Conservation (phyloP, 148 eudicot species). For the Limonium bicolor region DNA sequence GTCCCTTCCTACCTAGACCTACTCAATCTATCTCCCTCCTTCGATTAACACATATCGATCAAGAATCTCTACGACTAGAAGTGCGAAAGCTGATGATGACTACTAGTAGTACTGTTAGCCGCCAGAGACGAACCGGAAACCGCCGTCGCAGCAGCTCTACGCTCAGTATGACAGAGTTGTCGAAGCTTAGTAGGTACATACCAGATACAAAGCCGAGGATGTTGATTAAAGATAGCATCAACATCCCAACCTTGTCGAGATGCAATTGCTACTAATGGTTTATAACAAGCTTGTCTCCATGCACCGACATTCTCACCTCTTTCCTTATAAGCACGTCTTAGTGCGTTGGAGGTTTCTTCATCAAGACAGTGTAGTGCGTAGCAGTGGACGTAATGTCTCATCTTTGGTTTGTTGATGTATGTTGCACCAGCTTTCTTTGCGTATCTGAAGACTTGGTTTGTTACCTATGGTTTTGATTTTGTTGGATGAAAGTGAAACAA, state of each 20-base stretch:
- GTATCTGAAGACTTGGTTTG: conserved; percentile 84
- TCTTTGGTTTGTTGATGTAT: conserved; percentile 96
- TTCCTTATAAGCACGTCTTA: conserved; percentile 62
- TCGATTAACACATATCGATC: no score
- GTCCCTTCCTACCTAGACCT: no score
- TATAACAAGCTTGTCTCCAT: conserved; percentile 85
- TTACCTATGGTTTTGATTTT: conserved; percentile 67
- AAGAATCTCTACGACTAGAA: no score
- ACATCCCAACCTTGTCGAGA: conserved; percentile 86
- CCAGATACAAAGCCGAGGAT: conserved; percentile 82
- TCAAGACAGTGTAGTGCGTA: conserved; percentile 86
- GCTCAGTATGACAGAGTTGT: conserved; percentile 76
- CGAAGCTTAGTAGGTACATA: conserved; percentile 94
- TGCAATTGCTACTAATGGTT: conserved; percentile 70
- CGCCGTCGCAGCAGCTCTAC: conserved; percentile 19
- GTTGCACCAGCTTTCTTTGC: conserved; percentile 93
- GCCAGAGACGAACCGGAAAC: conserved; percentile 8
- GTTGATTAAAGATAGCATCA: conserved; percentile 74
- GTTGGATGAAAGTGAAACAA: no score
- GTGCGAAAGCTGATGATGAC: no score
- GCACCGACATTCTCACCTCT: conserved; percentile 85
- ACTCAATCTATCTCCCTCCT: no score
- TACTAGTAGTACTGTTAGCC: no score
- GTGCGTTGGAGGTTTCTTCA: conserved; percentile 63
- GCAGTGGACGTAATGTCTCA: conserved; percentile 97